phyloP scores from a whole-genome alignment of 208 protist species.

The Trypanosoma brucei region DNA sequence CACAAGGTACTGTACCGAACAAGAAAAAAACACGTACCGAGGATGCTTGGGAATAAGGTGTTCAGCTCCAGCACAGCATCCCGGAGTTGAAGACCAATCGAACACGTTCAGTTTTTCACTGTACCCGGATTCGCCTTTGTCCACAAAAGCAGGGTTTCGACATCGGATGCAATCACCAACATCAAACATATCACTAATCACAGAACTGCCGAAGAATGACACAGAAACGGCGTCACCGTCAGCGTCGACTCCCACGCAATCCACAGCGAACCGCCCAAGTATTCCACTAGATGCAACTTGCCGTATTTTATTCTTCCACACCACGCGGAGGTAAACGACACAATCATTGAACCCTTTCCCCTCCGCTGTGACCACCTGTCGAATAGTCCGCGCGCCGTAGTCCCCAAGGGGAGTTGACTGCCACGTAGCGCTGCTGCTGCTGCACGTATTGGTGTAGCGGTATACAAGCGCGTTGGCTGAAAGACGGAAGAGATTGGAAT shows the following conservation, averaged over 20 bases:
- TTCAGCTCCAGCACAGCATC: slow-evolving; percentile 4
- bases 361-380: slow-evolving; percentile 30
- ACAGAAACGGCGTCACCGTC: slow-evolving; percentile 40
- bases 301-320: slow-evolving; percentile 45
- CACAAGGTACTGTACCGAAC: slow-evolving; percentile 32
- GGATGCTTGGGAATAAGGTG: slow-evolving; percentile 31
- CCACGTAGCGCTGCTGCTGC: background rate
- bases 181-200: slow-evolving; percentile 18
- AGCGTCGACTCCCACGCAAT: slow-evolving; percentile 50
- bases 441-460: background rate
- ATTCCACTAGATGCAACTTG: background rate
- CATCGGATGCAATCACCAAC: slow-evolving; percentile 27
- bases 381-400: slow-evolving; percentile 24
- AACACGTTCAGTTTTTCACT: slow-evolving; percentile 35
- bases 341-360: slow-evolving; percentile 38
- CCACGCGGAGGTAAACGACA: slow-evolving; percentile 41
- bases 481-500: slow-evolving; percentile 32
- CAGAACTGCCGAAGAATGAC: slow-evolving; percentile 24
- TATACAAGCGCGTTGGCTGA: slow-evolving; percentile 40
- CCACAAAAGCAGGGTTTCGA: slow-evolving; percentile 25
- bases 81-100: slow-evolving; percentile 30
- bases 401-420: background rate
- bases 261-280: slow-evolving; percentile 19
- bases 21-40: slow-evolving; percentile 30
- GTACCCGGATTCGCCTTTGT: slow-evolving; percentile 14